phyloP scores from a whole-genome alignment of 129 eudicot species.

The Smallanthus sonchifolius region DNA sequence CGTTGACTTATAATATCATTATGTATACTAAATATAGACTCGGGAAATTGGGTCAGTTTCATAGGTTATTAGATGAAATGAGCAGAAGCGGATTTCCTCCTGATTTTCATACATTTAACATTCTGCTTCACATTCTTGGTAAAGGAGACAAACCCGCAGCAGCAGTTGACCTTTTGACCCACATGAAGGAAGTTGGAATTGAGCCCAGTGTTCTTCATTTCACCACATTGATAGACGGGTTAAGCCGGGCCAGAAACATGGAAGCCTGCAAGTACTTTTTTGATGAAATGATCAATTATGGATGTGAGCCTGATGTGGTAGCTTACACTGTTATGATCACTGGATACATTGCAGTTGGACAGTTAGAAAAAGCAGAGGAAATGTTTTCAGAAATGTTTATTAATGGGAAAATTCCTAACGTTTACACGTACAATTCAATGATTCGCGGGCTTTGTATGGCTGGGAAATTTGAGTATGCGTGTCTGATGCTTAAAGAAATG shows the following conservation, averaged over 20 bases:
- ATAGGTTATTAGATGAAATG: conserved; percentile 79
- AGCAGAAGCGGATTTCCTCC: conserved; percentile 64
- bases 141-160: conserved; percentile 72
- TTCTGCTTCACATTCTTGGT: conserved; percentile 79
- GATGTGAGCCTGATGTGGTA: conserved; percentile 79
- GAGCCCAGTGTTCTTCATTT: conserved; percentile 76
- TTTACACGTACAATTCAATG: conserved; percentile 85
- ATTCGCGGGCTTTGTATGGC: conserved; percentile 86
- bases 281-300: conserved; percentile 58
- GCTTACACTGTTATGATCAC: conserved; percentile 83
- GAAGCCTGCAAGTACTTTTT: conserved; percentile 74
- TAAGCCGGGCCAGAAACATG: conserved; percentile 71
- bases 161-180: conserved; percentile 65
- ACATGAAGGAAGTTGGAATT: conserved; percentile 75
- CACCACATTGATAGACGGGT: conserved; percentile 81
- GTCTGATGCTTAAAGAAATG: conserved; percentile 87
- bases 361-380: conserved; percentile 63
- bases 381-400: conserved; percentile 59
- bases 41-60: conserved; percentile 68
- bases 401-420: conserved; percentile 80
- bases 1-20: conserved; percentile 67
- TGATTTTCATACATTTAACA: conserved; percentile 73
- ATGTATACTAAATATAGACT: conserved; percentile 67
- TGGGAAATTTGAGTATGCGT: conserved; percentile 62
- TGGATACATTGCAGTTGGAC: conserved; percentile 58